A percentile compares a stretch with the other conserved stretches of the same genome.
phyloP scores from a whole-genome alignment of 768 basidiomycete species.

The Mycena olivaceomarginata region DNA sequence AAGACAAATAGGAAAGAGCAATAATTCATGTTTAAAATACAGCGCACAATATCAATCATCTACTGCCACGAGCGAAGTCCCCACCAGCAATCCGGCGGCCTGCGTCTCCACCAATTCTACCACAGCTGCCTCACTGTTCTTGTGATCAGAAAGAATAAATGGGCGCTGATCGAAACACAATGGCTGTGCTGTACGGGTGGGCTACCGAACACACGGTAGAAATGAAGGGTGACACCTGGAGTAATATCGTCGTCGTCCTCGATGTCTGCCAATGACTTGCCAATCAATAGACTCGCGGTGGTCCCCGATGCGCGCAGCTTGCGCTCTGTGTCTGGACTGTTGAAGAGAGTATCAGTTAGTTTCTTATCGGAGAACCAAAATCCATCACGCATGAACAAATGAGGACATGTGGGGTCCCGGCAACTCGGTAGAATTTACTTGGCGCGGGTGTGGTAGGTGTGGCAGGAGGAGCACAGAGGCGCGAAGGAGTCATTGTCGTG shows the following conservation, averaged over 20 bases:
- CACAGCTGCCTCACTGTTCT: neutral
- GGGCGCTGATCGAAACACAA: neutral
- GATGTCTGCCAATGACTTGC: neutral
- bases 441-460: too few species aligned
- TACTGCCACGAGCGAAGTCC: neutral
- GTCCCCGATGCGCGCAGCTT: too few species aligned
- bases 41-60: neutral
- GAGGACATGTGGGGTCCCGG: too few species aligned
- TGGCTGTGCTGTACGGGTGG: neutral
- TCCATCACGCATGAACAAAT: too few species aligned
- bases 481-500: too few species aligned
- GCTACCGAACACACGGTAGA: neutral
- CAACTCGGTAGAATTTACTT: too few species aligned
- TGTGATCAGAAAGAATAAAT: neutral
- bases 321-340: too few species aligned
- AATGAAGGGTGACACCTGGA: neutral
- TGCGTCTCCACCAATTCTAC: neutral
- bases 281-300: neutral
- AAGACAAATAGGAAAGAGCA: too few species aligned
- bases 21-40: neutral
- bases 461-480: too few species aligned
- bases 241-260: neutral
- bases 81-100: neutral
- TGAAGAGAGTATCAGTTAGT: too few species aligned
- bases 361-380: too few species aligned